Base-by-base conservation (phyloP, 2,329 filamentous ascomycete genomes). In the Phyllosticta capitalensis region DNA sequence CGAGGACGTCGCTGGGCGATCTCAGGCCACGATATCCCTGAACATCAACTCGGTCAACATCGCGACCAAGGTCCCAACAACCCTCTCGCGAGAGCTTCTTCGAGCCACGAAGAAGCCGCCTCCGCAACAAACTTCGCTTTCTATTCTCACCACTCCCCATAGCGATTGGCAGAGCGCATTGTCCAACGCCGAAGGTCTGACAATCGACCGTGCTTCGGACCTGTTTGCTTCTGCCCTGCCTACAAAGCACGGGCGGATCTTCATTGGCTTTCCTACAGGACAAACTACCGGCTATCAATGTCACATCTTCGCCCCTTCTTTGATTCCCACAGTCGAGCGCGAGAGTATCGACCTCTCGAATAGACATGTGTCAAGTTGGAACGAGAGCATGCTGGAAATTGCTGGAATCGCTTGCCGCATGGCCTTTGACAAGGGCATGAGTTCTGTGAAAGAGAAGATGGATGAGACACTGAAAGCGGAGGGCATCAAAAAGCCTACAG, bases 321-420 rank as follows among this genome's bases (percentile, higher is more conserved):
- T 99, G 14, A 99, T 99, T 60, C 94, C 94, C 0, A 99, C 94
- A 0, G 95, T 99, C 2, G 94, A 99, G 73, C 85, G 94, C 69
- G 94, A 99, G 71, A 94, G 90, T 58, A 96, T 99, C 61, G 94
- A 99, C 72, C 79, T 99, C 63, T 97, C 99, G 71, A 95, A 94
- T 17, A 85, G 92, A 59, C 96, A 91, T 79, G 92, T 99, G 17
- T 87, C 91, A 63, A 90, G 86, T 17, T 99, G 94, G 95, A 99
- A 99, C 67, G 81, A 90, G 21, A 94, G 97, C 70, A 89, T 99
- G 79, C 79, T 99, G 48, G 84, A 92, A 51, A 89, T 92, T 28
- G 90, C 92, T 19, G 94, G 94, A 49, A 91, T 99, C 64, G 86
- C 95, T 64, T 89, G 90, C 62, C 85, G 94, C 55, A 83, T 99